Conservation (phyloP, 495 filamentous ascomycete genomes). For the Rhizodiscina lignyota region DNA sequence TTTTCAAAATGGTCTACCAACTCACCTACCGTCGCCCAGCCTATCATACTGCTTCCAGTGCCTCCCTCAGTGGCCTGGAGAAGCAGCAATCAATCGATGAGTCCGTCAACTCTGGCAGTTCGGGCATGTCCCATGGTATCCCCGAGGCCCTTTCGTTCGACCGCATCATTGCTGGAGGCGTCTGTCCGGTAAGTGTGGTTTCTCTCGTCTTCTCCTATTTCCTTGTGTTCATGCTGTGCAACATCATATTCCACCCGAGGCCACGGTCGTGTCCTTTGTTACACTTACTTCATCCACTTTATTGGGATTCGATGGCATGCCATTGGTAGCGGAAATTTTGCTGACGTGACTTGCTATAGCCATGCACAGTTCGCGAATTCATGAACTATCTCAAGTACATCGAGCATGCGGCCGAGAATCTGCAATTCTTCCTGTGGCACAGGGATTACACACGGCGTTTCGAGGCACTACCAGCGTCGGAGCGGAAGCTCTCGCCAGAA, state of each 20-base stretch:
- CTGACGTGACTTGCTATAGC: conserved; percentile 26
- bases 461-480: conserved; percentile 28
- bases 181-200: conserved; percentile 51
- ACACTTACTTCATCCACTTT: too few relatives aligned
- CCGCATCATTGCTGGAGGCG: conserved; percentile 50
- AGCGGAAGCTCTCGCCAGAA: conserved; percentile 39
- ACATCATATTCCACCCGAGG: too few relatives aligned
- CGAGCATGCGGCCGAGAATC: conserved; percentile 57
- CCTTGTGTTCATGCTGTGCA: too few relatives aligned
- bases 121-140: conserved; percentile 33
- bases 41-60: conserved; percentile 11
- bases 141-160: conserved; percentile 56
- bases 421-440: conserved; percentile 68
- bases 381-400: conserved; percentile 68
- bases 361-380: conserved; percentile 57
- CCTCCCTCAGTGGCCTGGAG: conserved; percentile 19
- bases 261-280: too few relatives aligned
- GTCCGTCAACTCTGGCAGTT: conserved; percentile 21
- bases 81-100: conserved; percentile 22
- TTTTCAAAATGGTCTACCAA: conserved; percentile 30
- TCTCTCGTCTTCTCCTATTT: background rate
- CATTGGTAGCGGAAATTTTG: background rate
- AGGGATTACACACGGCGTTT: conserved; percentile 49
- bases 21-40: conserved; percentile 31
- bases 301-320: too few relatives aligned